These are phyloP conservation scores for Bryoerythrophyllum caledonicum DNA, from an alignment of 225 moss, liverwort and hornwort species.

Conservation along the genomic window DNA sequence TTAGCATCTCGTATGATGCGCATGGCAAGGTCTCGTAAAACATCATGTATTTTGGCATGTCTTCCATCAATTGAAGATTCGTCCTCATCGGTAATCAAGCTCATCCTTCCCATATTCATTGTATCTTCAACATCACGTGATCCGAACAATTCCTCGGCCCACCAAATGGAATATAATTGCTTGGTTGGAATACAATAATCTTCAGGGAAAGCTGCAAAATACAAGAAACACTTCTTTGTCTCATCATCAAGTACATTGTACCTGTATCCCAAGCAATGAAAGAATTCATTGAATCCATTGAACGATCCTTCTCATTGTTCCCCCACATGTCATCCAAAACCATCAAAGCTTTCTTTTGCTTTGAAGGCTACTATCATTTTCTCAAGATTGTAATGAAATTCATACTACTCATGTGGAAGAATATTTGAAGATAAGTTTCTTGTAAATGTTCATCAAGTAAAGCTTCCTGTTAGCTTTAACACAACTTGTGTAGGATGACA, in stretches of 20 bases:
- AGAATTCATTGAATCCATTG: neutral
- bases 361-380: no score
- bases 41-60: neutral
- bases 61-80: neutral
- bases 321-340: neutral
- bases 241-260: neutral
- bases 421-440: no score
- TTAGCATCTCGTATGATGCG: neutral
- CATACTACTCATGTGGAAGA: no score
- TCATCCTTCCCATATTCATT: neutral
- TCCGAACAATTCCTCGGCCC: neutral
- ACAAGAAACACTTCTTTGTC: slow-evolving; percentile 1
- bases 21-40: no score
- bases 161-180: neutral
- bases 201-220: neutral
- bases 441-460: no score
- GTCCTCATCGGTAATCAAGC: neutral
- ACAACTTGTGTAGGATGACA: no score
- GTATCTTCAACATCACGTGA: neutral
- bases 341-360: no score
- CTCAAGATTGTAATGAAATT: no score
- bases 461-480: no score
- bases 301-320: accelerated
- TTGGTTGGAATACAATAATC: accelerated
- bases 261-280: neutral